These are phyloP conservation scores for Curvularia eragrostidis DNA, from an alignment of 2,329 filamentous ascomycete species.

Conservation along the genomic window DNA sequence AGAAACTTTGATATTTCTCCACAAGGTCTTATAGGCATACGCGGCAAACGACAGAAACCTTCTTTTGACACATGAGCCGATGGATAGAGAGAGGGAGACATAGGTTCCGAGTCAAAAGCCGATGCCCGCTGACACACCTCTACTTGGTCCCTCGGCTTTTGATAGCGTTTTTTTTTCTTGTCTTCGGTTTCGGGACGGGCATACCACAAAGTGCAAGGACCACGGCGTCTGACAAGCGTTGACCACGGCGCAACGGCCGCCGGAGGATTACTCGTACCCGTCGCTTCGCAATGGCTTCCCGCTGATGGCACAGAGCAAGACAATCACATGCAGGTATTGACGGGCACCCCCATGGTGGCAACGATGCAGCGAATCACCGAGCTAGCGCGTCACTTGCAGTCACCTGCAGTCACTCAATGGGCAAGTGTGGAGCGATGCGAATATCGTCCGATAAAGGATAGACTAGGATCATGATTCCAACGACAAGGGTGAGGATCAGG, in stretches of 20 bases:
- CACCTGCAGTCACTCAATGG: not conserved
- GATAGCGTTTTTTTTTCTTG: constrained; percentile 6
- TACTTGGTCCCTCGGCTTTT: constrained; percentile 3
- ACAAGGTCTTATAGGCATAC: not conserved
- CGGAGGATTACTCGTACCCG: constrained; percentile 23
- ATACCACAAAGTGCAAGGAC: constrained; percentile 3
- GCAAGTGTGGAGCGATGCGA: constrained; percentile 6
- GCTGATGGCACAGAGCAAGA: constrained; percentile 6
- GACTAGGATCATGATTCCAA: not conserved
- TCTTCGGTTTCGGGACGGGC: constrained; percentile 12
- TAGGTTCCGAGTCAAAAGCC: not conserved
- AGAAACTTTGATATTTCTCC: not conserved
- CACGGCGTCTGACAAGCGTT: constrained; percentile 13
- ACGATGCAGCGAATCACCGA: constrained; percentile 14
- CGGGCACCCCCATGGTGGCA: not conserved
- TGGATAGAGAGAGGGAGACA: too few relatives aligned
- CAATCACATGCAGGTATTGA: constrained; percentile 16
- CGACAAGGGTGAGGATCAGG: constrained; percentile 1
- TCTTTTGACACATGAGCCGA: not conserved
- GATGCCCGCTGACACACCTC: too few relatives aligned
- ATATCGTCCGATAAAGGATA: not conserved
- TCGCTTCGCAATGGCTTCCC: constrained; percentile 5
- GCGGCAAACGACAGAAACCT: not conserved
- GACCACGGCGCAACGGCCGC: constrained; percentile 15
- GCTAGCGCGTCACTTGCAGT: constrained; percentile 5